Conservation (phyloP, 257 asterid genomes). For the Nicotiana tomentosiformis region DNA sequence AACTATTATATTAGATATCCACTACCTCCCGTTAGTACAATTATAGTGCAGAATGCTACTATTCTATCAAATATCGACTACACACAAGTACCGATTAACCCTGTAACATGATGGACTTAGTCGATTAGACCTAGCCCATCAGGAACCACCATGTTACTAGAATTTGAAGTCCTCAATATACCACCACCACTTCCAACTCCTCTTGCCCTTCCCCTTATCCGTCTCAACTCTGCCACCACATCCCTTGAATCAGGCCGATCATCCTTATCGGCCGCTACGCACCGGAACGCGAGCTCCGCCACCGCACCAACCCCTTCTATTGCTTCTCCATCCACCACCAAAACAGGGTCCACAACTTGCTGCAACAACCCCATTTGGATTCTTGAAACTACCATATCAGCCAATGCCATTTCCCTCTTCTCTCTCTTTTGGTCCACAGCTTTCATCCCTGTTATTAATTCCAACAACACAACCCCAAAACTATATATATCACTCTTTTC, state of each 20-base stretch:
- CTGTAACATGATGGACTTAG: not conserved
- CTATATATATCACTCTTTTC: constrained; percentile 95
- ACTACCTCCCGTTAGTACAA: not conserved
- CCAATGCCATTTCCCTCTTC: constrained; percentile 80
- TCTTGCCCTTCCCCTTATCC: constrained; percentile 50
- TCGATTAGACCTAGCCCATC: constrained; percentile 41
- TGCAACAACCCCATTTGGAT: constrained; percentile 87
- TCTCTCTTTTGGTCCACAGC: constrained; percentile 85
- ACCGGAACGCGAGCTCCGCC: constrained; percentile 85
- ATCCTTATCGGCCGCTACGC: constrained; percentile 79
- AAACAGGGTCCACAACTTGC: constrained; percentile 74
- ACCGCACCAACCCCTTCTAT: constrained; percentile 63
- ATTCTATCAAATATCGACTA: not conserved
- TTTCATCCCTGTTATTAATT: constrained; percentile 78
- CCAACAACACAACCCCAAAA: constrained; percentile 81
- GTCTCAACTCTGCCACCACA: constrained; percentile 66
- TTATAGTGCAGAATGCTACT: not conserved
- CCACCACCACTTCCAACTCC: constrained; percentile 33
- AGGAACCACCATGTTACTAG: constrained; percentile 64
- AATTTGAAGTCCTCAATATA: constrained; percentile 46
- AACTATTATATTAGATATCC: not conserved
- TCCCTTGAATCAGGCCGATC: constrained; percentile 85
- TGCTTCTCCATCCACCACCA: constrained; percentile 56
- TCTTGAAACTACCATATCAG: constrained; percentile 80
- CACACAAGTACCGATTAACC: not conserved